Evolutionary conservation across 2,329 filamentous ascomycete species (phyloP).

Genomic region (Chrysoporthe puriensis): DNA sequence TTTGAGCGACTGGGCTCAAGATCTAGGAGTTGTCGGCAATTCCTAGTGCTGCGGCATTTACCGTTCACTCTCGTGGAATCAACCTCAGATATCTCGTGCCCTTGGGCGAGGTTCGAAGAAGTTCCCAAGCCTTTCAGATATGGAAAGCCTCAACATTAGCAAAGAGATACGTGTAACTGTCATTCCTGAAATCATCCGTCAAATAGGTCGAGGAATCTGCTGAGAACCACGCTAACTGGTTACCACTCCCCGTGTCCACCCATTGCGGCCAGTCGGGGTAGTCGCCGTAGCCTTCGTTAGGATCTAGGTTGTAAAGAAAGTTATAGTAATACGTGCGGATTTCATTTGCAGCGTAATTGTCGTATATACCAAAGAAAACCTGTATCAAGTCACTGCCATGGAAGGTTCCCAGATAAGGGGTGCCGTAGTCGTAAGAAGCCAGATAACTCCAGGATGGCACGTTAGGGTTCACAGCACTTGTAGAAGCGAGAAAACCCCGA

Average conservation of each 20-base stretch:
- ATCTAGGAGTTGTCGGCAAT: too few relatives aligned
- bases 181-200: slow-evolving; percentile 44
- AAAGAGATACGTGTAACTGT: slow-evolving; percentile 32
- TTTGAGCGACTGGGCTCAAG: too few relatives aligned
- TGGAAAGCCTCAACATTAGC: slow-evolving; percentile 29
- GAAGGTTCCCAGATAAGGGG: slow-evolving; percentile 74
- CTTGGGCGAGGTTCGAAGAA: too few relatives aligned
- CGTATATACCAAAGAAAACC: slow-evolving; percentile 67
- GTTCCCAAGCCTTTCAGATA: background rate
- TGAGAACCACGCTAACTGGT: slow-evolving; percentile 55
- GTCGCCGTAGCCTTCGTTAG: slow-evolving; percentile 58
- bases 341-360: slow-evolving; percentile 63
- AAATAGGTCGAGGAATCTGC: slow-evolving; percentile 32
- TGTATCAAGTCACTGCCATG: slow-evolving; percentile 72
- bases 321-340: slow-evolving; percentile 73
- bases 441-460: slow-evolving; percentile 78
- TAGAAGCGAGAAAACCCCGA: slow-evolving; percentile 61
- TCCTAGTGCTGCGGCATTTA: too few relatives aligned
- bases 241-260: slow-evolving; percentile 38
- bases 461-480: slow-evolving; percentile 51
- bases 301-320: slow-evolving; percentile 72
- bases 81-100: background rate
- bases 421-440: slow-evolving; percentile 70
- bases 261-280: slow-evolving; percentile 48
- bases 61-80: background rate